These are phyloP conservation scores for Miscanthus lutarioriparius DNA, from an alignment of 176 grass and related monocot genomes.

Conservation along the genomic window DNA sequence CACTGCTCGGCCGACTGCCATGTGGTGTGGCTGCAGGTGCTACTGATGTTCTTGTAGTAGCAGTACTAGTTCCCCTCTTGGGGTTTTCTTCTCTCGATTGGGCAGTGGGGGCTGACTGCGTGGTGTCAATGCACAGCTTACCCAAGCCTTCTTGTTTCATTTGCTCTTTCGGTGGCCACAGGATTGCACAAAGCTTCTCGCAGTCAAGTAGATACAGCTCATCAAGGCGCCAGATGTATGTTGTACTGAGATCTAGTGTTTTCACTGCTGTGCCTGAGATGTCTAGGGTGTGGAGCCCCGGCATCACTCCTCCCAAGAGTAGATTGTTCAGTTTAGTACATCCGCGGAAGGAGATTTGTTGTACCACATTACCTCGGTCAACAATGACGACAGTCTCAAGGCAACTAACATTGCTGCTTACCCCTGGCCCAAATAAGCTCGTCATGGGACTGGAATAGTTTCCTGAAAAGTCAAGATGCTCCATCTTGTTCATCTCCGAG, in stretches of 20 bases:
- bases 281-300: not conserved
- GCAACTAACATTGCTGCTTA: not conserved
- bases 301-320: rapidly evolving
- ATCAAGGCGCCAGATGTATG: not conserved
- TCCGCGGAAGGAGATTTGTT: not conserved
- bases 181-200: not conserved
- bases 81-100: too few species aligned
- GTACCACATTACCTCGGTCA: too few species aligned
- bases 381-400: conserved; percentile 13
- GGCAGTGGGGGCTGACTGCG: not conserved
- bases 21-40: not conserved
- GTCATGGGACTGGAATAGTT: rapidly evolving
- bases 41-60: not conserved
- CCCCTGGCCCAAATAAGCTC: not conserved
- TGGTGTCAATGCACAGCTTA: not conserved
- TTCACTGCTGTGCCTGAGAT: conserved; percentile 15
- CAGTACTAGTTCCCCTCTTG: too few species aligned
- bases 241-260: not conserved
- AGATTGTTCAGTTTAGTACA: not conserved
- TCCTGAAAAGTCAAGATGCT: not conserved
- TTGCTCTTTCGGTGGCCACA: not conserved
- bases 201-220: not conserved
- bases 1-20: not conserved
- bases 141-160: not conserved
- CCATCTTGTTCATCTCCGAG: not conserved